Percentiles rank a stretch among this genome's conserved stretches.
Evolutionary conservation across 306 rosid species (phyloP).

Genomic region (Vicia sativa): DNA sequence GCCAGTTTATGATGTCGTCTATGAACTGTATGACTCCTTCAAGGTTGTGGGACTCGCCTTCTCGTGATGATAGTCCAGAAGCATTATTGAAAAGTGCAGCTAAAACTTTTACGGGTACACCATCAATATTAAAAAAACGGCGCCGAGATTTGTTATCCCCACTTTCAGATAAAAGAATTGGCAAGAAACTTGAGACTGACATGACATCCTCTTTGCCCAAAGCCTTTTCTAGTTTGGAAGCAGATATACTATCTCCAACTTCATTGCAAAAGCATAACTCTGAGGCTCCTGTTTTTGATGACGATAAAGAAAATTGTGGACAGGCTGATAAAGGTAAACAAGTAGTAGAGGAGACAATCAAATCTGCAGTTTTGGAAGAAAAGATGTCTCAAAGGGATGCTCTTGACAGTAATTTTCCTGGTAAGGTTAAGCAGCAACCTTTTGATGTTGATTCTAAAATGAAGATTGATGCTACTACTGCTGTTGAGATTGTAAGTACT

Average conservation of each 20-base stretch:
- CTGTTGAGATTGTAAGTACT: conserved; percentile 54
- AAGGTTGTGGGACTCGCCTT: conserved; percentile 91
- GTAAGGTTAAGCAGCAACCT: conserved; percentile 43
- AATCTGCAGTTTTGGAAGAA: conserved; percentile 34
- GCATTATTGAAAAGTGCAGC: conserved; percentile 90
- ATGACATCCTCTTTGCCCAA: conserved; percentile 60
- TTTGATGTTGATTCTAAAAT: conserved; percentile 42
- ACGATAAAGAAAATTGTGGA: conserved; percentile 57
- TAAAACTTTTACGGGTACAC: conserved; percentile 81
- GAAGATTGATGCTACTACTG: conserved; percentile 43
- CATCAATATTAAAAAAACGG: conserved; percentile 92
- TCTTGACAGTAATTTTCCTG: conserved; percentile 45
- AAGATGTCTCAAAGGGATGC: conserved; percentile 40
- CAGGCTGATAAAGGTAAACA: conserved; percentile 38
- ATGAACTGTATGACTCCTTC: conserved; percentile 84
- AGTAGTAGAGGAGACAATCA: conserved; percentile 40
- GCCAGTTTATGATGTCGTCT: conserved; percentile 91
- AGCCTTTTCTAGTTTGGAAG: conserved; percentile 74
- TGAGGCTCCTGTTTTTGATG: conserved; percentile 43
- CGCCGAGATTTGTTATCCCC: conserved; percentile 82
- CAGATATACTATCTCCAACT: conserved; percentile 47
- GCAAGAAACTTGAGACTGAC: conserved; percentile 71
- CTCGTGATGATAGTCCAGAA: conserved; percentile 72
- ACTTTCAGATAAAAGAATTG: conserved; percentile 75
- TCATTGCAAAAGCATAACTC: conserved; percentile 44